These are phyloP conservation scores for Solanum commersonii DNA, from an alignment of 257 asterid genomes.

Conservation along the genomic window DNA sequence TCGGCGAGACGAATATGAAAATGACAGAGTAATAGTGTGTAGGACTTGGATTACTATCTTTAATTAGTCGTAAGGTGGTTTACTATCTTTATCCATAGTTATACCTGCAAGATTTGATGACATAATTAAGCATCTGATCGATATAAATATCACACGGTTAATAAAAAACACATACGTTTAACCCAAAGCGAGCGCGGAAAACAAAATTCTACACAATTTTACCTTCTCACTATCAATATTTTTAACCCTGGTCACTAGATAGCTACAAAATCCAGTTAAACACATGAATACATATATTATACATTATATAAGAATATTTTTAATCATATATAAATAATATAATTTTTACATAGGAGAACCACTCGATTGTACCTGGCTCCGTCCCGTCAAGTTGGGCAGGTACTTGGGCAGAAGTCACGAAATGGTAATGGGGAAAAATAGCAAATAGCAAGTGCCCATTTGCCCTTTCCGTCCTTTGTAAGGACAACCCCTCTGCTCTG, in stretches of 20 bases:
- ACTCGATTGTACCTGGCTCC: not conserved
- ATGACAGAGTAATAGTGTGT: not conserved
- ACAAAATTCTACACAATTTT: not conserved
- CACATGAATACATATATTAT: not conserved
- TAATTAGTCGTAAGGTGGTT: not conserved
- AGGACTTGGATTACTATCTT: not conserved
- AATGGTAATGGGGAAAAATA: not conserved
- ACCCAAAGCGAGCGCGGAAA: not conserved
- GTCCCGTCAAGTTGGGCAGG: not conserved
- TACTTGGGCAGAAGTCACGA: not conserved
- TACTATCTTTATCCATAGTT: not conserved
- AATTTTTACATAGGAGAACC: rapidly evolving
- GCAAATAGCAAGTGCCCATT: not conserved
- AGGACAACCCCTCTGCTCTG: not conserved
- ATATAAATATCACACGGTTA: not conserved
- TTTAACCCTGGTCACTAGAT: not conserved
- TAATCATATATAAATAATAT: too few relatives aligned
- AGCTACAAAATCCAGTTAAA: not conserved
- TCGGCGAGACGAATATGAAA: not conserved
- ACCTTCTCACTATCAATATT: not conserved
- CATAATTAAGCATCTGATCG: rapidly evolving
- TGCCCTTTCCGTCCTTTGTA: not conserved
- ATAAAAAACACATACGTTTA: not conserved
- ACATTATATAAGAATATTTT: not conserved
- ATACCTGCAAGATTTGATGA: not conserved